phyloP scores from a whole-genome alignment of 2,329 filamentous ascomycete genomes.

The Colletotrichum sublineola region DNA sequence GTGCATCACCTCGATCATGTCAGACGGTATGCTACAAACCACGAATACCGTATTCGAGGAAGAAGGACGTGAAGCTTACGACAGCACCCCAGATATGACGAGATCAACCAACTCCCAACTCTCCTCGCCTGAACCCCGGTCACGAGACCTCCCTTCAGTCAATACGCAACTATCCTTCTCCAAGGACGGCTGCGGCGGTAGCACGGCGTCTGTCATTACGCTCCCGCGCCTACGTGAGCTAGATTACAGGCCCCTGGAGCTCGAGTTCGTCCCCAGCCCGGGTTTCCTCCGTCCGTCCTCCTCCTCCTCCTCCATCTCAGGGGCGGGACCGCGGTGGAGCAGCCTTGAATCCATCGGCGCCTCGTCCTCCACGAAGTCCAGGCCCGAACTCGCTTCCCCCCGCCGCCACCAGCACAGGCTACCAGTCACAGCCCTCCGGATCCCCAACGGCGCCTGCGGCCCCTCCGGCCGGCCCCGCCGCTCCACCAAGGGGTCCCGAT shows the following conservation, averaged over 20 bases:
- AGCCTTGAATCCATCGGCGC: conserved; percentile 34
- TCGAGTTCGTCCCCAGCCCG: conserved; percentile 30
- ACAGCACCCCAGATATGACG: conserved; percentile 33
- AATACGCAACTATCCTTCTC: conserved; percentile 27
- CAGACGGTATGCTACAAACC: conserved; percentile 23
- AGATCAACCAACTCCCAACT: conserved; percentile 39
- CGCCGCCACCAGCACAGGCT: conserved; percentile 35
- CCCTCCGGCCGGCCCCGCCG: conserved; percentile 38
- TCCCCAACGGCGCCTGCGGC: conserved; percentile 20
- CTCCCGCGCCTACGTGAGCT: conserved; percentile 42
- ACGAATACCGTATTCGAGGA: neutral
- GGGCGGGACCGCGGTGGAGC: conserved; percentile 18
- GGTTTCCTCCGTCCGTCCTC: conserved; percentile 21
- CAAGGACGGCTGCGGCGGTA: conserved; percentile 19
- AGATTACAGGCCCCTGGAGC: conserved; percentile 36
- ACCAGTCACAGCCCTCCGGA: conserved; percentile 20
- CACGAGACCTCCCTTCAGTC: conserved; percentile 36
- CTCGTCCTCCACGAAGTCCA: conserved; percentile 28
- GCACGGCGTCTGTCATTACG: conserved; percentile 32
- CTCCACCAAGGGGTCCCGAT: conserved; percentile 40
- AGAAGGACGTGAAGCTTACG: conserved; percentile 17
- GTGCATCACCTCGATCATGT: conserved; percentile 36
- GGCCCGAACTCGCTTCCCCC: conserved; percentile 31
- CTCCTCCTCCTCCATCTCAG: conserved; percentile 14
- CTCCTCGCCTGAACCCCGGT: conserved; percentile 35